Percentiles rank a stretch among this genome's conserved stretches.
phyloP scores from a whole-genome alignment of 2,329 filamentous ascomycete genomes.

The Neonectria faginata region DNA sequence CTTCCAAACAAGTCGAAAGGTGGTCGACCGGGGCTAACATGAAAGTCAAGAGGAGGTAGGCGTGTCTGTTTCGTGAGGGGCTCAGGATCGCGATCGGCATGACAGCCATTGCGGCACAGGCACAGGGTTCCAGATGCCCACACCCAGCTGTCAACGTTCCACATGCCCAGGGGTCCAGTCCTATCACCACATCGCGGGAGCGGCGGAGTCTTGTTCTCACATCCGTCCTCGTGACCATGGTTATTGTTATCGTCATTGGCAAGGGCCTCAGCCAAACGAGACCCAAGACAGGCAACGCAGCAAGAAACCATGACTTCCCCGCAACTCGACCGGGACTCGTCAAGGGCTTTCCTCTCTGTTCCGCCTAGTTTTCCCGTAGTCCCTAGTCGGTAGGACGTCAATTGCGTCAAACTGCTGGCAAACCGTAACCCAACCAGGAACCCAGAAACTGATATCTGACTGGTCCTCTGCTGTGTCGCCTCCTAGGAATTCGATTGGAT shows the following conservation, averaged over 20 bases:
- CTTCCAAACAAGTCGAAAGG: too few species aligned
- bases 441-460: slow-evolving; percentile 46
- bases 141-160: slow-evolving; percentile 2
- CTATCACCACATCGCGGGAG: background rate
- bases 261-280: slow-evolving; percentile 4
- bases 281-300: slow-evolving; percentile 11
- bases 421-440: slow-evolving; percentile 28
- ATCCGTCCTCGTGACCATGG: background rate
- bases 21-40: slow-evolving; percentile 1
- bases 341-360: background rate
- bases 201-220: background rate
- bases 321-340: slow-evolving; percentile 29
- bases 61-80: background rate
- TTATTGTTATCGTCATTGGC: slow-evolving; percentile 5
- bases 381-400: slow-evolving; percentile 6
- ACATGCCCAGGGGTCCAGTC: background rate
- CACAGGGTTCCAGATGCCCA: background rate
- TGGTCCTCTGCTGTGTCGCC: slow-evolving; percentile 25
- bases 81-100: background rate
- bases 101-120: background rate
- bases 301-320: slow-evolving; percentile 34
- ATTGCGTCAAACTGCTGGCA: slow-evolving; percentile 33
- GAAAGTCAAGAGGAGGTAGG: background rate
- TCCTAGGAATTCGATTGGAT: slow-evolving; percentile 32
- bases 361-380: slow-evolving; percentile 7